These are phyloP conservation scores for Pachysandra terminalis DNA, from an alignment of 164 flowering plant species.

Conservation along the genomic window DNA sequence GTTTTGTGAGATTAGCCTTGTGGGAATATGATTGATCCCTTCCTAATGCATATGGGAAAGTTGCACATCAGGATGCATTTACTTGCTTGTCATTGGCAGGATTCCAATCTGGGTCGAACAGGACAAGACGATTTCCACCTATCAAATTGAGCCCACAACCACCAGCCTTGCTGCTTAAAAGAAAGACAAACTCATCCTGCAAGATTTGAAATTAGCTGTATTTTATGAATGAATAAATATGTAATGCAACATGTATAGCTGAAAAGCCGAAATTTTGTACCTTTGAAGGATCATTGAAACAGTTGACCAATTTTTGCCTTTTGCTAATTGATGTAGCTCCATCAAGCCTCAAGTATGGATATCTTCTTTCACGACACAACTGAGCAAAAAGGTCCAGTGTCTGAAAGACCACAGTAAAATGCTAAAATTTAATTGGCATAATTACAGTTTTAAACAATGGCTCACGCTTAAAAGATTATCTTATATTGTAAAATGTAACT, in stretches of 20 bases:
- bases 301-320: slow-evolving; percentile 87
- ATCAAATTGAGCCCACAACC: slow-evolving; percentile 99
- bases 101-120: slow-evolving; percentile 99
- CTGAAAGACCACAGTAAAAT: slow-evolving; percentile 35
- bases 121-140: slow-evolving; percentile 90
- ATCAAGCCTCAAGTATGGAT: slow-evolving; percentile 93
- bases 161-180: slow-evolving; percentile 99
- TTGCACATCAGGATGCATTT: slow-evolving; percentile 12
- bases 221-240: slow-evolving; percentile 4
- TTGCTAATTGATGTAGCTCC: slow-evolving; percentile 90
- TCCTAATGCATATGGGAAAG: neutral
- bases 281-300: slow-evolving; percentile 79
- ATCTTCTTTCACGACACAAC: slow-evolving; percentile 93
- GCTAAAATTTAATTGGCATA: neutral
- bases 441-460: neutral
- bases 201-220: slow-evolving; percentile 12
- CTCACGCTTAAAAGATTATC: too few species aligned
- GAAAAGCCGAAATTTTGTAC: slow-evolving; percentile 27
- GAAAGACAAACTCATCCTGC: slow-evolving; percentile 98
- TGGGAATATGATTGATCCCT: neutral
- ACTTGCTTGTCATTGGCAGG: slow-evolving; percentile 99
- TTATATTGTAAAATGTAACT: too few species aligned
- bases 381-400: slow-evolving; percentile 97
- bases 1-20: slow-evolving; percentile 5
- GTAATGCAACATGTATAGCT: neutral